These are phyloP conservation scores for rapeseed (Brassica napus) DNA, from an alignment of 345 rosid genomes.

Conservation along the genomic window DNA sequence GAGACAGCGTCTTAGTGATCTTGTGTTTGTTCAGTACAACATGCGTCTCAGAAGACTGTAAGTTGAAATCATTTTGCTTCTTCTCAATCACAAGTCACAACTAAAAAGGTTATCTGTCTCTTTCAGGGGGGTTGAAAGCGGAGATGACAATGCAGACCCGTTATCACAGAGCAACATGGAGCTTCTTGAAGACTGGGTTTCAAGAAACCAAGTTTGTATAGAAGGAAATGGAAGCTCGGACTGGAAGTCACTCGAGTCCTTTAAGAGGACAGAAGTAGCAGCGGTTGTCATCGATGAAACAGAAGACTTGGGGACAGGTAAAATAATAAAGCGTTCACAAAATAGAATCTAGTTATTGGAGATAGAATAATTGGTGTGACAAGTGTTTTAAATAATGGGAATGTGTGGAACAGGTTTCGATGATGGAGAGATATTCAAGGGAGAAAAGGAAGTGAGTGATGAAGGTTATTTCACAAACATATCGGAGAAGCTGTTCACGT, in stretches of 20 bases:
- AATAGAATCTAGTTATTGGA: not conserved
- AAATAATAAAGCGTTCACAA: slow-evolving; percentile 4
- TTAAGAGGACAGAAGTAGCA: slow-evolving; percentile 46
- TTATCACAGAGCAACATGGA: slow-evolving; percentile 49
- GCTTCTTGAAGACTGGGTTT: slow-evolving; percentile 77
- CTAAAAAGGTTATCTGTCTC: slow-evolving; percentile 21
- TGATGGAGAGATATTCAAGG: slow-evolving; percentile 71
- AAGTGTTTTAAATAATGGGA: not conserved
- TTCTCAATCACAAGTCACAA: not conserved
- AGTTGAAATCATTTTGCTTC: slow-evolving; percentile 30
- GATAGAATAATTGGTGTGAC: not conserved
- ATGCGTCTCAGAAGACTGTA: slow-evolving; percentile 69
- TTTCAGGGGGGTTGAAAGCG: slow-evolving; percentile 37
- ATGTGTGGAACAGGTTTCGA: slow-evolving; percentile 63
- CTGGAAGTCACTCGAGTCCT: slow-evolving; percentile 67
- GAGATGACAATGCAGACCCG: slow-evolving; percentile 50
- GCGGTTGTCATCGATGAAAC: slow-evolving; percentile 49
- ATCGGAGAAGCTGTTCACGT: slow-evolving; percentile 33
- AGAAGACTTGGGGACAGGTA: slow-evolving; percentile 73
- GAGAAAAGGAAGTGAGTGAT: slow-evolving; percentile 47
- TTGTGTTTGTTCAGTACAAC: slow-evolving; percentile 78
- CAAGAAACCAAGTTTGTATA: slow-evolving; percentile 48
- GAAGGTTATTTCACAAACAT: slow-evolving; percentile 41
- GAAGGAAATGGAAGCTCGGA: slow-evolving; percentile 59
- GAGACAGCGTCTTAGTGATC: slow-evolving; percentile 67